Evolutionary conservation across 768 basidiomycete genomes (phyloP), one percentile per base, ranked within the genome.

Genomic region (Antrodiella citrinella): DNA sequence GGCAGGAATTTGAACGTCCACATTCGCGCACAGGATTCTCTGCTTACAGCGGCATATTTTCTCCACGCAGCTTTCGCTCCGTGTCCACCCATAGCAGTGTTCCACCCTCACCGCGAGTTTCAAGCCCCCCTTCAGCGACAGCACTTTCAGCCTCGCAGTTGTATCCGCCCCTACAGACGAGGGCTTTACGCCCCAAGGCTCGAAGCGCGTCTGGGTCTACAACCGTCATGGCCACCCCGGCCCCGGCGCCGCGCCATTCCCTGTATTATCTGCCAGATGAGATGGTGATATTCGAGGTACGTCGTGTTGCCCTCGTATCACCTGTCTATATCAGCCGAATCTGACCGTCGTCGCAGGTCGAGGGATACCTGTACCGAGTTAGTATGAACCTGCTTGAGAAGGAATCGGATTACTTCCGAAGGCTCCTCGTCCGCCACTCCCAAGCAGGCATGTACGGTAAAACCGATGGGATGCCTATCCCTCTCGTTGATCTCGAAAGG

Each of bases 401-500:
- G 23, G 67, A 67, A 38, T 72, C 72, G 0, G 52, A 61, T 9
- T 53, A 68, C 0, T 72, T 73, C 52, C 51, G 57, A 4, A 48
- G 48, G 23, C 67, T 73, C 65, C 70, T 72, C 47, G 13, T 49
- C 9, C 57, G 59, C 22, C 66, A 71, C 43, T 41, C 39, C 3
- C 51, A 71, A 24, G 58, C 62, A 2, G 67, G 55, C 7, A 65
- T 69, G 1, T 63, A 53, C 2, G 41, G 66, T 65, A 52, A 48
- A 50, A 7, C 57, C 71, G 1, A 54, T 70, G n/a, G 59, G 67
- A 15, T 70, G 65, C 50, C 61, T 70, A 21, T 69, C 69, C 47
- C 35, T 62, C 3, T 70, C 44, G 43, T 64, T 20, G 15, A 26
- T 4, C 4, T 48, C n/a, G n/a, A 15, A 11, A 23, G 30, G 4